Evolutionary conservation across 2,329 filamentous ascomycete genomes (phyloP).

Genomic region (Pseudodiploospora longispora): DNA sequence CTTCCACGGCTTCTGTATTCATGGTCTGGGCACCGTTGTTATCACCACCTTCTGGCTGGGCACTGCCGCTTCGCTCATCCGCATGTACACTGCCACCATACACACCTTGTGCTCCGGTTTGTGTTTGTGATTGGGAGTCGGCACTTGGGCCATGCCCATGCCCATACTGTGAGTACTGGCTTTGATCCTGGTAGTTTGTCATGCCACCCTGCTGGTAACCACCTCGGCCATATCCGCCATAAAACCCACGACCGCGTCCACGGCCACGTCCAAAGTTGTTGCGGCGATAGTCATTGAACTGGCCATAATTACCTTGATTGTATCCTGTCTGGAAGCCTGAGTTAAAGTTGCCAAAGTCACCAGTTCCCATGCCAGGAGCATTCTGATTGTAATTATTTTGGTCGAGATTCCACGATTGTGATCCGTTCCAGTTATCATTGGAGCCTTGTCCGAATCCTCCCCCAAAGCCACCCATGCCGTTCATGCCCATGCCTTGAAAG

Average conservation of each 20-base stretch:
- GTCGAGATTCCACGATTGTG: slow-evolving; percentile 75
- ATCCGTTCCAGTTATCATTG: slow-evolving; percentile 74
- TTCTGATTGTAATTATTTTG: slow-evolving; percentile 88
- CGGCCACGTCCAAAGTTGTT: slow-evolving; percentile 59
- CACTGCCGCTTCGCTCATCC: slow-evolving; percentile 32
- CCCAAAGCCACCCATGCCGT: slow-evolving; percentile 69
- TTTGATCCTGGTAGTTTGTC: slow-evolving; percentile 27
- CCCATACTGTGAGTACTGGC: slow-evolving; percentile 21
- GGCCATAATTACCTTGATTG: slow-evolving; percentile 78
- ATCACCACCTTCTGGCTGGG: slow-evolving; percentile 13
- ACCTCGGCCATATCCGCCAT: slow-evolving; percentile 48
- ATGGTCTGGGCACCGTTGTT: slow-evolving; percentile 3
- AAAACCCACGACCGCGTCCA: slow-evolving; percentile 57
- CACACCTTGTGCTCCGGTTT: slow-evolving; percentile 11
- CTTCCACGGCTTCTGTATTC: slow-evolving; percentile 3
- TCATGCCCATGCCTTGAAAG: slow-evolving; percentile 70
- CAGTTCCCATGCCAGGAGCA: slow-evolving; percentile 71
- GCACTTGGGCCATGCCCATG: slow-evolving; percentile 7
- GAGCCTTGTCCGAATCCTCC: slow-evolving; percentile 53
- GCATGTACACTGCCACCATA: slow-evolving; percentile 21
- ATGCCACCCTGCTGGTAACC: slow-evolving; percentile 39
- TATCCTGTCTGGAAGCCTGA: slow-evolving; percentile 69
- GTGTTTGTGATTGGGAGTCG: slow-evolving; percentile 12
- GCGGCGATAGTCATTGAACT: slow-evolving; percentile 71
- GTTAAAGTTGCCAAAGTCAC: slow-evolving; percentile 75